Conservation (phyloP, 2,329 filamentous ascomycete genomes). For the Pseudogymnoascus sp. region DNA sequence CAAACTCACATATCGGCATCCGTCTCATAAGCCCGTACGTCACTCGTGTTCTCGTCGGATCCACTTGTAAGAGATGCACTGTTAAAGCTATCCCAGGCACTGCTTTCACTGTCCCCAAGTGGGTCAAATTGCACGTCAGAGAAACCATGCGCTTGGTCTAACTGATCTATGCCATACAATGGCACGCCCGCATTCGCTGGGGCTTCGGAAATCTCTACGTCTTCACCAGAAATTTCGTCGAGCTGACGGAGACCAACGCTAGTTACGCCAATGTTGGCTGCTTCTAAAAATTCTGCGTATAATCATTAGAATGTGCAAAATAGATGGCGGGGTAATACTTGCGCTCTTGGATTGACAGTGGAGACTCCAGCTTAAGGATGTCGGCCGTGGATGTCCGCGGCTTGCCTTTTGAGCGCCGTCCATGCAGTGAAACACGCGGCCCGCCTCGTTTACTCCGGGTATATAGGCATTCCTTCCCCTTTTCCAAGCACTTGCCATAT, state of each 20-base stretch:
- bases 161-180: neutral
- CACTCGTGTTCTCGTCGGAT: conserved; percentile 12
- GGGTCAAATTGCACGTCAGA: neutral
- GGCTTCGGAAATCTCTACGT: conserved; percentile 32
- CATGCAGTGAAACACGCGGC: conserved; percentile 20
- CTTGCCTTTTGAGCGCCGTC: conserved; percentile 8
- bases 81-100: conserved; percentile 13
- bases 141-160: conserved; percentile 14
- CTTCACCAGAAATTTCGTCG: conserved; percentile 38
- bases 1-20: conserved; percentile 25
- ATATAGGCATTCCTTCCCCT: conserved; percentile 25
- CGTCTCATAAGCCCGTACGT: conserved; percentile 20
- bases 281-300: conserved; percentile 11
- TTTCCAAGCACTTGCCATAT: conserved; percentile 23
- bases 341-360: conserved; percentile 17
- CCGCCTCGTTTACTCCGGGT: conserved; percentile 26
- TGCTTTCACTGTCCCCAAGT: neutral
- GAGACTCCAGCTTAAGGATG: conserved; percentile 20
- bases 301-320: conserved; percentile 17
- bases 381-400: neutral
- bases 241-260: conserved; percentile 40
- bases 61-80: conserved; percentile 16
- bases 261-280: conserved; percentile 35
- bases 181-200: conserved; percentile 19
- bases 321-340: conserved; percentile 17